Base-by-base conservation (phyloP, 371 early-diverging fungal species). In the Lichtheimia hyalospora region DNA sequence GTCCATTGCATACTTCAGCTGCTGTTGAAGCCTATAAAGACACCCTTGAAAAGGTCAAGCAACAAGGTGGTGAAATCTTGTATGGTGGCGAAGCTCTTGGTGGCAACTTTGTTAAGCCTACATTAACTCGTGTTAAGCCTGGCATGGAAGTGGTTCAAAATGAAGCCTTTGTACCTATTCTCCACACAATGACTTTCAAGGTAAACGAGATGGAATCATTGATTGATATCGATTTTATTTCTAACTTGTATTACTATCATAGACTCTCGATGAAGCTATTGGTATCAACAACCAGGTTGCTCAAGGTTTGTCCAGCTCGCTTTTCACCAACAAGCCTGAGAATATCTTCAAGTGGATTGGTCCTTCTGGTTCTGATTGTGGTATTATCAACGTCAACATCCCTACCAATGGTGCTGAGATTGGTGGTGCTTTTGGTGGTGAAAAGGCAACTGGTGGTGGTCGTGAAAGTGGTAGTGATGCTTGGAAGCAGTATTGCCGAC, bases 331-430 rank as follows among this genome's bases (percentile, higher is more conserved):
- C 44, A 82, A 87, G 72, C 85, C 94, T 23, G 73, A 84, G 49
- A 89, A 88, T 60, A 89, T 96, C 52, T 96, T 96, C 86, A 89
- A 89, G 70, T 97, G 97, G 97, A 94, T 90, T 54, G 96, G 91
- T 15, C 92, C 96, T 15, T 70, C 85, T 21, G 97, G 98, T 20
- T 94, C 96, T 14, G 98, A 98, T 77, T 96, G 96, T 64, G 98
- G 98, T 60, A 96, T 98, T 44, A 95, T 96, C 71, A 98, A 98
- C 70, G 92, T 95, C 52, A 98, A 98, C 83, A 90, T 96, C 61
- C 97, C 98, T 43, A 97, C 98, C 49, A 96, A 94, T 71, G 98
- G 98, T 41, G 97, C 98, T 10, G 97, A 97, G 76, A 96, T 97
- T 71, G 98, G 98, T 39, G 97, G 97, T 54, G 98, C 98, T 7